Conservation (phyloP, 2,329 filamentous ascomycete genomes). For the Fusarium sp. region DNA sequence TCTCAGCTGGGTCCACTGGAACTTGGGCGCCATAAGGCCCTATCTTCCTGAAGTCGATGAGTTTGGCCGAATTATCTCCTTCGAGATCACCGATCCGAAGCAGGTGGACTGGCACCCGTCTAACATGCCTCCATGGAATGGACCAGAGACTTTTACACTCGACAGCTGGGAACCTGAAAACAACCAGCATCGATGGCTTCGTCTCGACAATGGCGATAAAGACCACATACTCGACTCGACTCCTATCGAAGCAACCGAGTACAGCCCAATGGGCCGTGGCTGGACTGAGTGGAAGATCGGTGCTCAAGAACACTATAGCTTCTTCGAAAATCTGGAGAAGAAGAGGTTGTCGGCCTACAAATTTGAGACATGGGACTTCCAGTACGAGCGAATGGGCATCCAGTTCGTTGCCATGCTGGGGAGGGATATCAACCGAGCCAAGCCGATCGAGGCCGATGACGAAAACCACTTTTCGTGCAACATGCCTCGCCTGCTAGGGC, state of each 20-base stretch:
- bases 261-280: slow-evolving; percentile 55
- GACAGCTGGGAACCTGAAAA: slow-evolving; percentile 50
- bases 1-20: slow-evolving; percentile 63
- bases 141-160: slow-evolving; percentile 43
- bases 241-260: slow-evolving; percentile 59
- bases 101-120: slow-evolving; percentile 52
- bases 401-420: slow-evolving; percentile 64
- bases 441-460: slow-evolving; percentile 56
- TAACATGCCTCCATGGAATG: slow-evolving; percentile 48
- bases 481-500: slow-evolving; percentile 51
- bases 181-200: slow-evolving; percentile 61
- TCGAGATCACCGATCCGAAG: slow-evolving; percentile 39
- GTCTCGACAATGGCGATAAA: slow-evolving; percentile 45
- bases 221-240: slow-evolving; percentile 54
- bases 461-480: slow-evolving; percentile 57
- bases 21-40: slow-evolving; percentile 60
- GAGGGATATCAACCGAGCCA: slow-evolving; percentile 58
- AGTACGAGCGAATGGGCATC: slow-evolving; percentile 60
- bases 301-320: slow-evolving; percentile 58
- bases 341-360: slow-evolving; percentile 57
- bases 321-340: slow-evolving; percentile 60
- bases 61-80: slow-evolving; percentile 27
- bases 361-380: slow-evolving; percentile 59
- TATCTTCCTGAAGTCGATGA: slow-evolving; percentile 59
- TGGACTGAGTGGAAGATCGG: slow-evolving; percentile 61